phyloP scores from a whole-genome alignment of 2,329 filamentous ascomycete genomes.

The Penicillium brasilianum region DNA sequence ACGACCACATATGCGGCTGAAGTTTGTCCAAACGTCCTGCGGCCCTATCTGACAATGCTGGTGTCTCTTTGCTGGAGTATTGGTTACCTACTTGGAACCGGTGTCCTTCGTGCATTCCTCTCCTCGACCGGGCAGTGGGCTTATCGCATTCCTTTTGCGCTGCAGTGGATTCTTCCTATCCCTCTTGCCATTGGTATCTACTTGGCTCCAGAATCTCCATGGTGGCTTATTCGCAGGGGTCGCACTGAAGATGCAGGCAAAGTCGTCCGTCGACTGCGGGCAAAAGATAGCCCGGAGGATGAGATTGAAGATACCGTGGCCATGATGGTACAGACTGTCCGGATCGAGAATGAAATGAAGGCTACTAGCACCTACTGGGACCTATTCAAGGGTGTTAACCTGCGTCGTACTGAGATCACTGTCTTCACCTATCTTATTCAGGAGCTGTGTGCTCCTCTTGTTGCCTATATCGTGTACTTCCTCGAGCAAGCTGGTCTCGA shows the following conservation, averaged over 20 bases:
- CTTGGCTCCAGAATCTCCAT: constrained; percentile 27
- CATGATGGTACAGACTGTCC: constrained; percentile 25
- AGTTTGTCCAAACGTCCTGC: constrained; percentile 24
- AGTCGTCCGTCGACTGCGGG: constrained; percentile 29
- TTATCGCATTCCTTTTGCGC: constrained; percentile 40
- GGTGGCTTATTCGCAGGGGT: constrained; percentile 25
- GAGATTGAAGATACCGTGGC: constrained; percentile 22
- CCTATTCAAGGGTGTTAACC: constrained; percentile 21
- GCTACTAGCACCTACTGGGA: constrained; percentile 21
- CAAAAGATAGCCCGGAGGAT: constrained; percentile 24
- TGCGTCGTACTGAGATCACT: constrained; percentile 24
- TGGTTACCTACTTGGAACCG: constrained; percentile 21
- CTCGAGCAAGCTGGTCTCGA: constrained; percentile 24
- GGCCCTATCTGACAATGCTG: constrained; percentile 37
- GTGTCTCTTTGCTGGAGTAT: constrained; percentile 44
- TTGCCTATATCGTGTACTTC: constrained; percentile 25
- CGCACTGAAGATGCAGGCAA: constrained; percentile 18
- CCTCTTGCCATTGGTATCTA: constrained; percentile 25
- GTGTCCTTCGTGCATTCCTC: constrained; percentile 35
- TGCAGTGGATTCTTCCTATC: constrained; percentile 27
- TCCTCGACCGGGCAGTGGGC: constrained; percentile 36
- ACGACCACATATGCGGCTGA: constrained; percentile 28
- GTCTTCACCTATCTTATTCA: constrained; percentile 22
- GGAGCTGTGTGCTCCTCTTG: constrained; percentile 20
- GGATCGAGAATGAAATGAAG: constrained; percentile 23